Evolutionary conservation across 2,329 filamentous ascomycete genomes (phyloP).

Genomic region (Sclerotinia subarctica): DNA sequence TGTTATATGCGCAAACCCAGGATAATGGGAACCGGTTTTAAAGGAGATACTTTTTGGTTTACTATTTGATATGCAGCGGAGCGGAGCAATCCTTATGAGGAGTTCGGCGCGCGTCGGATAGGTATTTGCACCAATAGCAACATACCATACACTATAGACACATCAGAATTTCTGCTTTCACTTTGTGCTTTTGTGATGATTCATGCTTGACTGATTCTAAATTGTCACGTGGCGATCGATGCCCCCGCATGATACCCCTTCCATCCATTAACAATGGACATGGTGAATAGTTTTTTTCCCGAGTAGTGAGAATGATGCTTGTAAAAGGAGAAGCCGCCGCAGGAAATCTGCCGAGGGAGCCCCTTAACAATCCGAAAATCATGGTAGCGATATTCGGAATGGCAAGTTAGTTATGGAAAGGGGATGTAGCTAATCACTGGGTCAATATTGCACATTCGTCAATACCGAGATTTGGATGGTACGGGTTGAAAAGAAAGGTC

Average conservation of each 20-base stretch:
- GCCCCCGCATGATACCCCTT: background rate
- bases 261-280: background rate
- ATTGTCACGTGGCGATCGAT: background rate
- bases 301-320: background rate
- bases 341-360: background rate
- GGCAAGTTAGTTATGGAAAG: background rate
- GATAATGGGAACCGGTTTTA: background rate
- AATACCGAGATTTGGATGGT: background rate
- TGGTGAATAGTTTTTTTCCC: background rate
- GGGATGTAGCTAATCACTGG: background rate
- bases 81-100: conserved; percentile 11
- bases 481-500: conserved; percentile 14
- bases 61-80: conserved; percentile 2
- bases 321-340: background rate
- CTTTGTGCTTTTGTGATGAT: background rate
- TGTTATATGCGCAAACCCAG: background rate
- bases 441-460: background rate
- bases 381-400: background rate
- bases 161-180: background rate
- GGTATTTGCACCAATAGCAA: conserved; percentile 9
- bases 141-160: conserved; percentile 3
- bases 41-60: background rate
- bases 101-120: conserved; percentile 3
- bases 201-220: background rate
- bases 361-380: background rate